These are phyloP conservation scores for Boeremia lycopersici DNA, from an alignment of 2,329 filamentous ascomycete species.

Conservation along the genomic window DNA sequence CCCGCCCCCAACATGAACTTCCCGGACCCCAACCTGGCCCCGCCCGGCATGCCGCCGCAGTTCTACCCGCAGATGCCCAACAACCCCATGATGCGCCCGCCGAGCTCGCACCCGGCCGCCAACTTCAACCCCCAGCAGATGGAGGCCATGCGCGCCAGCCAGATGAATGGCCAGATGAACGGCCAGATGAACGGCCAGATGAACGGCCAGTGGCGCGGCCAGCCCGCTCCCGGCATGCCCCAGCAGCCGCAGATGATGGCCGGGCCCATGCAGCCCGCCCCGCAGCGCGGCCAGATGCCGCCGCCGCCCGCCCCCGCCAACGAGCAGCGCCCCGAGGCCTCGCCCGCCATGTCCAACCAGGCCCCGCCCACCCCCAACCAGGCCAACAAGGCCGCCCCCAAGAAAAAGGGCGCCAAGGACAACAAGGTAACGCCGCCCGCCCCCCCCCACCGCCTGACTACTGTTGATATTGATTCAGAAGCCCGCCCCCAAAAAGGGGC, in stretches of 20 bases:
- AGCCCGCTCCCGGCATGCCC: slow-evolving; percentile 55
- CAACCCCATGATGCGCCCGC: slow-evolving; percentile 61
- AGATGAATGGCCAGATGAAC: slow-evolving; percentile 26
- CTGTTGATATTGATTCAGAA: slow-evolving; percentile 49
- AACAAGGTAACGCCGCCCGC: slow-evolving; percentile 67
- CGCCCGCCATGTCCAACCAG: slow-evolving; percentile 51
- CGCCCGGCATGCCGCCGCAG: slow-evolving; percentile 51
- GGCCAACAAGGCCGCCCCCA: slow-evolving; percentile 73
- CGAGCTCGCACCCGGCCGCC: slow-evolving; percentile 55
- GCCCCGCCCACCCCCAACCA: slow-evolving; percentile 80
- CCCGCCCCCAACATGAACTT: slow-evolving; percentile 62
- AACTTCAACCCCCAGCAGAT: slow-evolving; percentile 65
- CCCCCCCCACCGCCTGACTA: slow-evolving; percentile 30
- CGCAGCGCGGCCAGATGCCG: slow-evolving; percentile 67
- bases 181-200: slow-evolving; percentile 23
- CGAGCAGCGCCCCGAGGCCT: slow-evolving; percentile 54
- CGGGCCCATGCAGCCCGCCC: slow-evolving; percentile 63
- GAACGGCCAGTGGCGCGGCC: slow-evolving; percentile 29
- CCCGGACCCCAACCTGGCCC: slow-evolving; percentile 55
- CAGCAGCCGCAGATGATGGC: slow-evolving; percentile 61
- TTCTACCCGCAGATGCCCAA: slow-evolving; percentile 44
- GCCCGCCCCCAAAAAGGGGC: slow-evolving; percentile 48
- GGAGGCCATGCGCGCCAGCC: too few species aligned
- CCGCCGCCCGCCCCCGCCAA: slow-evolving; percentile 55
- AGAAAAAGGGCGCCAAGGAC: slow-evolving; percentile 73